These are phyloP conservation scores for Capronia americana DNA, from an alignment of 2,329 filamentous ascomycete genomes.

Conservation along the genomic window DNA sequence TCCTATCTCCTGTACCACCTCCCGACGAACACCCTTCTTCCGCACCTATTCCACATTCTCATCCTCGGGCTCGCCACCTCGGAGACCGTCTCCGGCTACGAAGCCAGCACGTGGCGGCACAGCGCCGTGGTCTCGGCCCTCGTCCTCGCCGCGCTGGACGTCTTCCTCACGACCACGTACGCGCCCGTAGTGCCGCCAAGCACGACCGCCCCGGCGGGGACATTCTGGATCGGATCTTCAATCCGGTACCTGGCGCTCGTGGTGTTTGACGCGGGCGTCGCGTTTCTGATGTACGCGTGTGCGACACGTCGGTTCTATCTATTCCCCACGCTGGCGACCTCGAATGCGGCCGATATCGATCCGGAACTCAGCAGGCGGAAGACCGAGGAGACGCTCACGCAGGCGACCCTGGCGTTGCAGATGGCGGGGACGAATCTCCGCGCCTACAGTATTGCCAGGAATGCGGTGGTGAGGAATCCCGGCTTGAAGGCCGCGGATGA, in stretches of 20 bases:
- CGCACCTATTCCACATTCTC: constrained; percentile 81
- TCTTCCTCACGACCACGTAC: constrained; percentile 70
- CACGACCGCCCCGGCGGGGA: constrained; percentile 49
- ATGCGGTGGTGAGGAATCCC: constrained; percentile 77
- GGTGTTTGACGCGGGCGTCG: constrained; percentile 67
- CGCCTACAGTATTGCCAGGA: constrained; percentile 76
- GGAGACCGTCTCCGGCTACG: constrained; percentile 65
- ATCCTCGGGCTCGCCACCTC: constrained; percentile 77
- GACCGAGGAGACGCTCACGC: constrained; percentile 45
- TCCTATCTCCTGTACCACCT: constrained; percentile 83
- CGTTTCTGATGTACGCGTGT: constrained; percentile 73
- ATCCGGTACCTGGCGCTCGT: constrained; percentile 70
- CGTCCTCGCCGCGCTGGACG: constrained; percentile 66
- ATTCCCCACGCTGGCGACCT: constrained; percentile 62
- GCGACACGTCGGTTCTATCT: constrained; percentile 81
- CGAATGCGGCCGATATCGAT: constrained; percentile 51
- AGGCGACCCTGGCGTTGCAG: constrained; percentile 63
- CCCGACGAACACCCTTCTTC: constrained; percentile 69
- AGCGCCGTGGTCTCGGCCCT: constrained; percentile 71
- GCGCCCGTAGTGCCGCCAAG: constrained; percentile 52
- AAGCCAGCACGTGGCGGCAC: constrained; percentile 45
- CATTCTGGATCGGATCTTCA: constrained; percentile 72
- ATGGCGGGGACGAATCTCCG: constrained; percentile 70
- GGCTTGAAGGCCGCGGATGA: constrained; percentile 69
- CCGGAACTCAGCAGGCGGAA: constrained; percentile 56